Base-by-base conservation (phyloP, 371 early-diverging fungal genomes). In the Lichtheimia ramosa region DNA sequence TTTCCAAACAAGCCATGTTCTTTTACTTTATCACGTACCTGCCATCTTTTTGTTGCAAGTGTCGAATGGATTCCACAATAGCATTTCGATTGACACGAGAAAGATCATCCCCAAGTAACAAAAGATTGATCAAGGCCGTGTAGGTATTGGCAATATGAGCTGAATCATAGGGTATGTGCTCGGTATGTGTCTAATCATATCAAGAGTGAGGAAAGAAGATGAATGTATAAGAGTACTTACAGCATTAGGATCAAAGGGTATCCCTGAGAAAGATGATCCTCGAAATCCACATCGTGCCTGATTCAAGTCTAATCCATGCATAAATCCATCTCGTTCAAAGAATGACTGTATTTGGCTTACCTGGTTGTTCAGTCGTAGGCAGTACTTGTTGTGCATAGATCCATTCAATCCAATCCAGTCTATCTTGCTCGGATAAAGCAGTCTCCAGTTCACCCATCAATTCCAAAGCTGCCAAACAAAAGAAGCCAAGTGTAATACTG, bases 131-230 rank as follows among this genome's bases (percentile, higher is more conserved):
- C 18, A 98, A 73, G 1, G 97, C 97, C 1, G 95, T 92, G 74
- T 97, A 98, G 0, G 98, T 96, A 69, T 90, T 92, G 5, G 98
- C 91, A 21, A 96, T 69, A 75, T 95, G 93, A 46, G 87, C 83
- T 0, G 86, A 71, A 66, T 89, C 83, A 50, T 83, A 74, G 6
- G 72, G 73, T 52, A 73, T 46, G 63, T 75, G 52, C 64, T 57
- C 68, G 60, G 56, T 71, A 49, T 18, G 59, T 43, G 62, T 64
- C 70, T 70, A 59, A 48, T 6, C 4, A 20, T 3, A 28, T 13
- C 20, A 16, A 15, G 21, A 7, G 13, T 4, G 16, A 14, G 52
- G 25, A 23, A 15, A 51, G 12, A 34, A 51, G 7, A 51, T 24
- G 51, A 3, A 18, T 14, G 2, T 18, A 42, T 54, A n/a, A 41